Conservation (phyloP, 2,329 filamentous ascomycete species). For the Graphilbum ipis-grandicollis region DNA sequence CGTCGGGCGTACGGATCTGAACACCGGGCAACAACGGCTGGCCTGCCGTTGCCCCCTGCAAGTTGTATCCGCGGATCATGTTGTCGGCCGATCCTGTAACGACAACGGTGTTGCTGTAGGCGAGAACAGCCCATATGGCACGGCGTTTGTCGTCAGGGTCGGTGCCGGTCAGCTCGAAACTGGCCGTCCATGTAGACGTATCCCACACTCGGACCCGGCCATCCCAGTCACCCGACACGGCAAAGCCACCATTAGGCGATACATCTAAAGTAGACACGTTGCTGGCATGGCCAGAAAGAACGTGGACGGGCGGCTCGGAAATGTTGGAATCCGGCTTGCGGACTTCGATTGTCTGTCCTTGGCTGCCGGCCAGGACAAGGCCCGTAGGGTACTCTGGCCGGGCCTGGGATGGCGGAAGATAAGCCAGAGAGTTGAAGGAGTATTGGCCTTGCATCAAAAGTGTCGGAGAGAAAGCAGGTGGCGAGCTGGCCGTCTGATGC, state of each 20-base stretch:
- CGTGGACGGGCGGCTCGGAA: slow-evolving; percentile 64
- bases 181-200: slow-evolving; percentile 68
- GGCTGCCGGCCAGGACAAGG: slow-evolving; percentile 71
- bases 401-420: slow-evolving; percentile 42
- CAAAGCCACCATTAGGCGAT: slow-evolving; percentile 49
- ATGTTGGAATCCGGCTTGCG: slow-evolving; percentile 50
- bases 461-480: slow-evolving; percentile 58
- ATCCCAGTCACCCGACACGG: slow-evolving; percentile 93
- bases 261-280: slow-evolving; percentile 83
- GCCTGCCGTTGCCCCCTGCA: slow-evolving; percentile 30
- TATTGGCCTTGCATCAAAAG: slow-evolving; percentile 64
- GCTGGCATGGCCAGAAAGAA: slow-evolving; percentile 70
- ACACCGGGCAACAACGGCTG: slow-evolving; percentile 33
- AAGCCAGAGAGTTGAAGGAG: slow-evolving; percentile 77
- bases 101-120: slow-evolving; percentile 61
- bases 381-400: slow-evolving; percentile 50
- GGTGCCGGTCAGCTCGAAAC: slow-evolving; percentile 47
- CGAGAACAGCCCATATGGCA: slow-evolving; percentile 82
- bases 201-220: slow-evolving; percentile 73
- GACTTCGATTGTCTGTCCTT: slow-evolving; percentile 86
- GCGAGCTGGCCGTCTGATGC: slow-evolving; percentile 41
- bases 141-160: slow-evolving; percentile 15
- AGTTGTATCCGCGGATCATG: slow-evolving; percentile 67
- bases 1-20: slow-evolving; percentile 52
- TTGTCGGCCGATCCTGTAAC: slow-evolving; percentile 90